A percentile compares a stretch with the other conserved stretches of the same genome.
These are phyloP conservation scores for Collybia mongolica DNA, from an alignment of 768 basidiomycete genomes.

Conservation along the genomic window DNA sequence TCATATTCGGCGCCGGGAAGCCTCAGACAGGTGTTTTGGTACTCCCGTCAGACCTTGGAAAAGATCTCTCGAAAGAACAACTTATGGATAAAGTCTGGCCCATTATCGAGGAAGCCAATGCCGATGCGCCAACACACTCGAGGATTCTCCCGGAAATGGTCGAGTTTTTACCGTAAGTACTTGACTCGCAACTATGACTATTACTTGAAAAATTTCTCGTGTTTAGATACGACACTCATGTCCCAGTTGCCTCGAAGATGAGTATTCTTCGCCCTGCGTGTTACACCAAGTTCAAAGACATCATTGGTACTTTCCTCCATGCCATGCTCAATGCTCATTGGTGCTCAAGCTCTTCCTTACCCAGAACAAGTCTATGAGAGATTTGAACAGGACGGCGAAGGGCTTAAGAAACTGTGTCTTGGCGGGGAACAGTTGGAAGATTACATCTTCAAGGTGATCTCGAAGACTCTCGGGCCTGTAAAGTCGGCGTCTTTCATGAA, in stretches of 20 bases:
- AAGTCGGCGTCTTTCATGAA: slow-evolving; percentile 25
- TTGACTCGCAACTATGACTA: background rate
- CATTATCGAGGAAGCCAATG: slow-evolving; percentile 49
- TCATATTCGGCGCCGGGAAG: slow-evolving; percentile 50
- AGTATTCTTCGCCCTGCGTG: slow-evolving; percentile 47
- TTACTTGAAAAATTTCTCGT: too few relatives aligned
- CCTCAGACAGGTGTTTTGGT: slow-evolving; percentile 52
- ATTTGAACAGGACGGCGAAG: slow-evolving; percentile 39
- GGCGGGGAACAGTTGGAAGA: slow-evolving; percentile 27
- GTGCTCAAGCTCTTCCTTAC: too few relatives aligned
- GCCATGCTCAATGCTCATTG: too few relatives aligned
- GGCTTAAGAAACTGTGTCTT: slow-evolving; percentile 22
- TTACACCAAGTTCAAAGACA: slow-evolving; percentile 46
- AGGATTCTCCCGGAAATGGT: slow-evolving; percentile 50
- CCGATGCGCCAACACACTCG: slow-evolving; percentile 51
- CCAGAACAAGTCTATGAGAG: slow-evolving; percentile 31
- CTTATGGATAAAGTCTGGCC: slow-evolving; percentile 37
- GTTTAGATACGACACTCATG: slow-evolving; percentile 33
- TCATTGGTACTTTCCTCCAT: slow-evolving; percentile 32
- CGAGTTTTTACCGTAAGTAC: slow-evolving; percentile 39
- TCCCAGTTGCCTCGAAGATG: slow-evolving; percentile 53
- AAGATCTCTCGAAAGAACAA: slow-evolving; percentile 17
- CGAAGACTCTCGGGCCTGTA: slow-evolving; percentile 28
- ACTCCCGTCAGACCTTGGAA: slow-evolving; percentile 40
- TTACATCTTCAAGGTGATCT: slow-evolving; percentile 33